phyloP scores from a whole-genome alignment of 2,329 filamentous ascomycete species.

The Aspergillus pseudoterreus region DNA sequence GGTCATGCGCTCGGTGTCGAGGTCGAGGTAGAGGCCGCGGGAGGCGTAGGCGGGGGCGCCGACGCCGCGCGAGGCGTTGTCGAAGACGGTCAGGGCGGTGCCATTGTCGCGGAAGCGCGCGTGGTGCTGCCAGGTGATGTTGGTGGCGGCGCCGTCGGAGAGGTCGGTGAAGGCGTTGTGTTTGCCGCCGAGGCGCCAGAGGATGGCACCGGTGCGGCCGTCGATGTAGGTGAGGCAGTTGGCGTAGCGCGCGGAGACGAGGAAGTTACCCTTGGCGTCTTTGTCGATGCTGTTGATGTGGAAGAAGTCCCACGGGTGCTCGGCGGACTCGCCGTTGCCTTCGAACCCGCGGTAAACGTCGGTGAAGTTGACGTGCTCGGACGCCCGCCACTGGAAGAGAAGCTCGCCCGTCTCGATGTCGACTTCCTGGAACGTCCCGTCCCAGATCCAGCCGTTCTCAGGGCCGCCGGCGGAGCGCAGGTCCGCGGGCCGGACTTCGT shows the following conservation, averaged over 20 bases:
- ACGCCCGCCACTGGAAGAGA: conserved; percentile 47
- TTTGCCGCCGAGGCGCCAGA: conserved; percentile 52
- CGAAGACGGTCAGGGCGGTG: conserved; percentile 37
- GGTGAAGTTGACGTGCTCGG: conserved; percentile 38
- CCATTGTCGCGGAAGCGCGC: conserved; percentile 40
- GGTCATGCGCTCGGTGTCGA: conserved; percentile 43
- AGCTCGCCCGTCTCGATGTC: conserved; percentile 43
- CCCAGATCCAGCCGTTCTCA: conserved; percentile 37
- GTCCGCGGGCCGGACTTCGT: conserved; percentile 36
- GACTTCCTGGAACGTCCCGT: conserved; percentile 45
- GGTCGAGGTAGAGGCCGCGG: conserved; percentile 44
- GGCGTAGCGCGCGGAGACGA: conserved; percentile 41
- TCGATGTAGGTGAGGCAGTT: conserved; percentile 40
- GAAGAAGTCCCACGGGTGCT: conserved; percentile 50
- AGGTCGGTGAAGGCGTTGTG: conserved; percentile 41
- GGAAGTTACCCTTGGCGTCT: conserved; percentile 43
- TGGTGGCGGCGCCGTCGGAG: conserved; percentile 41
- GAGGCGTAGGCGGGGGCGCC: conserved; percentile 23
- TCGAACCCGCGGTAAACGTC: conserved; percentile 20
- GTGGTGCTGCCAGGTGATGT: conserved; percentile 53
- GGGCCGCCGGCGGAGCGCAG: conserved; percentile 34
- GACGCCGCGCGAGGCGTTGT: conserved; percentile 33
- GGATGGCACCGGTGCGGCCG: conserved; percentile 42
- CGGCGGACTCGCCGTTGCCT: conserved; percentile 13
- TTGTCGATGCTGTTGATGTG: conserved; percentile 55